These are phyloP conservation scores for Colletotrichum sp. DNA, from an alignment of 2,329 filamentous ascomycete genomes.

Conservation along the genomic window DNA sequence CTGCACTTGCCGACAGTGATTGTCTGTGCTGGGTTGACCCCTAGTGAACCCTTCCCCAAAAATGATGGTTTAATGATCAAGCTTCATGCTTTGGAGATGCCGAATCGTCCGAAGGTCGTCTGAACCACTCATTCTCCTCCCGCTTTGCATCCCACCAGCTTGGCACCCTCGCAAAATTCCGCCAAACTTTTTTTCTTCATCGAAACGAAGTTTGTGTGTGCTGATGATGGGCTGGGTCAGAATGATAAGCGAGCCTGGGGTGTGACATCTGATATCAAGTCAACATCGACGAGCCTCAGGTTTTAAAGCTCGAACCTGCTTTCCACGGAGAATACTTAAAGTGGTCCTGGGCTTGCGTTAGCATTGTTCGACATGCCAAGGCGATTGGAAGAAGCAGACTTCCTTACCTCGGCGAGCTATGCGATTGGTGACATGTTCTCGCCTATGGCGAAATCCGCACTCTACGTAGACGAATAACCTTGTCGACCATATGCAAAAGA, in stretches of 20 bases:
- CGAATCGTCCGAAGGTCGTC: conserved; percentile 13
- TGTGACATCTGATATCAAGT: background rate
- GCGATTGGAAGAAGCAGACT: background rate
- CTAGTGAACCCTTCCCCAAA: background rate
- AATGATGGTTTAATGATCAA: background rate
- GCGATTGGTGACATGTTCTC: background rate
- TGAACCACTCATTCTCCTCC: background rate
- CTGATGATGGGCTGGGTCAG: background rate
- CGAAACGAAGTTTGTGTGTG: background rate
- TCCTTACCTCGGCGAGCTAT: background rate
- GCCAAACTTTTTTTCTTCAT: background rate
- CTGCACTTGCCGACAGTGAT: background rate
- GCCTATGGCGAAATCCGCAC: background rate
- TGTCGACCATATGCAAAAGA: background rate
- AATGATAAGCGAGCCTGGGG: background rate
- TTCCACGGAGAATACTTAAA: background rate
- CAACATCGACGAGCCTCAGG: background rate
- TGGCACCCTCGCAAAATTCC: background rate
- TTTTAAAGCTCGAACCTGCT: background rate
- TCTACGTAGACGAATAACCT: background rate
- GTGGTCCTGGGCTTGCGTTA: background rate
- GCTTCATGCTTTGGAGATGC: conserved; percentile 4
- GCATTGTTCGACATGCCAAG: background rate
- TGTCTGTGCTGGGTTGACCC: conserved; percentile 2
- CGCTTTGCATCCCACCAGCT: background rate